Evolutionary conservation across 371 early-diverging fungal genomes (phyloP), one percentile per base, ranked within the genome.

Genomic region (Rhizopus microsporus): DNA sequence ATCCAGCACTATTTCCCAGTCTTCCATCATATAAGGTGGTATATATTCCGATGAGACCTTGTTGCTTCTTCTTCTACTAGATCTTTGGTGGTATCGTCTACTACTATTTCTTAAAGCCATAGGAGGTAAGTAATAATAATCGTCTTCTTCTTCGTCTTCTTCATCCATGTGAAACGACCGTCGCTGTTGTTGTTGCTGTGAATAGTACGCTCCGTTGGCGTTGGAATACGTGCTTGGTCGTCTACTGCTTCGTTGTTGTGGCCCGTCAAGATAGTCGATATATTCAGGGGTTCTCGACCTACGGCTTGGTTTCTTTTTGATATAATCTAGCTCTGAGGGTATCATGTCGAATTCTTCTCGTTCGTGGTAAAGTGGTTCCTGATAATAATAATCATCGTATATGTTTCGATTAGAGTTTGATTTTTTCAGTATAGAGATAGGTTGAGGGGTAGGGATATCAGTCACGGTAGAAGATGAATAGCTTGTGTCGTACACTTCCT

Each of bases 1-100:
- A 45, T 67, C 67, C 30, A 67, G 32, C 0, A 53, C 35, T 31
- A 40, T 47, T 13, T 67, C 67, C 67, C 67, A 67, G 51, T 67
- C 67, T 31, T 61, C 66, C 6, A 6, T 3, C 32, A n/a, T 46
- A n/a, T 23, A 23, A 23, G 23, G 23, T 23, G 23, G 23, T 23
- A 23, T 23, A 23, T 23, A 23, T 23, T 23, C 23, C 2, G 23
- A 23, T 23, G 23, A 23, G 23, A 23, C 23, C 23, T 23, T 23
- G 23, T 23, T 23, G 23, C 23, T 23, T 23, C 23, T 23, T 23
- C 23, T 23, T 23, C 23, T 23, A 23, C 23, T 23, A 23, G 23
- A 2, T 23, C 23, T 23, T 23, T 23, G 23, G 23, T 23, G 23
- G 23, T 23, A 23, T 23, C 23, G 23, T 23, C 23, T 23, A 23